Percentiles rank a stretch among this genome's conserved stretches.
These are phyloP conservation scores for Pleodorina starrii DNA, from an alignment of 139 green algal genomes.

Conservation along the genomic window DNA sequence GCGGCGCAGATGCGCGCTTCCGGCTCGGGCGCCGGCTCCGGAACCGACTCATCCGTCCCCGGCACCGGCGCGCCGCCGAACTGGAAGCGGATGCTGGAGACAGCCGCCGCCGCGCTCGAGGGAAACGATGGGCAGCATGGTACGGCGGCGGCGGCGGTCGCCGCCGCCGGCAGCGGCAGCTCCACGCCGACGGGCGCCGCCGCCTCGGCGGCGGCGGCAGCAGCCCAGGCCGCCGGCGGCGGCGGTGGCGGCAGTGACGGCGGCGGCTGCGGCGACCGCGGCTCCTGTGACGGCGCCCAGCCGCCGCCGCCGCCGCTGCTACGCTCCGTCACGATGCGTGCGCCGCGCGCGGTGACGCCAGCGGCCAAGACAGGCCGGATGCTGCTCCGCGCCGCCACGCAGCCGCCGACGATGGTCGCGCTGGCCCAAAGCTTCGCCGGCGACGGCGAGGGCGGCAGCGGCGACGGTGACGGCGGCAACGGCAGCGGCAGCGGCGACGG, in stretches of 20 bases:
- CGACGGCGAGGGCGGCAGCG: not conserved
- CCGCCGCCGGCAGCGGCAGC: not conserved
- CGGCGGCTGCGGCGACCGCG: not conserved
- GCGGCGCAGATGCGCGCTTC: not conserved
- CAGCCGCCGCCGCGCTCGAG: not conserved
- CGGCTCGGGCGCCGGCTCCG: not conserved
- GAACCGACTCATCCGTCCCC: not conserved
- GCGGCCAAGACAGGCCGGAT: not conserved
- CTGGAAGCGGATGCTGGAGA: constrained; percentile 3
- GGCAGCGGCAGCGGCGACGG: not conserved
- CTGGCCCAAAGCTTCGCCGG: not conserved
- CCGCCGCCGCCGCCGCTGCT: not conserved
- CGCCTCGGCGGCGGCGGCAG: not conserved
- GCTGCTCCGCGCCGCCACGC: not conserved
- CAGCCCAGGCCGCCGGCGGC: not conserved
- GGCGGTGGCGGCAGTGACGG: not conserved
- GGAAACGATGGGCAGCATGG: not conserved
- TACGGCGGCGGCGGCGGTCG: not conserved
- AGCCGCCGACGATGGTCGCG: not conserved
- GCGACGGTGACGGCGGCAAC: not conserved
- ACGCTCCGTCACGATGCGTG: not conserved
- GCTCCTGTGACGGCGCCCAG: not conserved
- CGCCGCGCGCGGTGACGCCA: not conserved
- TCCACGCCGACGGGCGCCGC: not conserved
- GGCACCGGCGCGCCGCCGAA: not conserved